Evolutionary conservation across 192 early-diverging fungal genomes (phyloP).

Genomic region (Podila horticola): DNA sequence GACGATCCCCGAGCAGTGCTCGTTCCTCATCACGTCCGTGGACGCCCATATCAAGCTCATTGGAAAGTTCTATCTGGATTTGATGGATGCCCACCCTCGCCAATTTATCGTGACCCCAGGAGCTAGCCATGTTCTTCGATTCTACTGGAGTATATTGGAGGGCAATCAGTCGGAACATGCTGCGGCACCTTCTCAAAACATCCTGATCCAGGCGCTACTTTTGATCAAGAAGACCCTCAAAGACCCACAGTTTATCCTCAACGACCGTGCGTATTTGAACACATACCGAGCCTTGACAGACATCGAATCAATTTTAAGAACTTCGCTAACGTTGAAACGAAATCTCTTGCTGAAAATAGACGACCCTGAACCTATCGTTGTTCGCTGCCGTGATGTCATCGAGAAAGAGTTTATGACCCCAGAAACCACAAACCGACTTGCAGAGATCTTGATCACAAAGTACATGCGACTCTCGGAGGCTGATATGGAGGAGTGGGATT

Average conservation of each 20-base stretch:
- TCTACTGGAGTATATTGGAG: conserved; percentile 78
- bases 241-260: conserved; percentile 58
- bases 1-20: conserved; percentile 51
- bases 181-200: conserved; percentile 35
- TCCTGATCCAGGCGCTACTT: conserved; percentile 77
- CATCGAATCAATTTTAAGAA: neutral
- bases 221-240: conserved; percentile 75
- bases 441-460: conserved; percentile 77
- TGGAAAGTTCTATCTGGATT: conserved; percentile 83
- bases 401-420: conserved; percentile 74
- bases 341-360: conserved; percentile 18
- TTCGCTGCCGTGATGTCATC: conserved; percentile 64
- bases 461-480: conserved; percentile 76
- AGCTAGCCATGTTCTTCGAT: conserved; percentile 70
- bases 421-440: conserved; percentile 69
- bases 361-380: conserved; percentile 61
- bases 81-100: conserved; percentile 73
- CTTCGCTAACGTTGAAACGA: neutral
- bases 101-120: conserved; percentile 71
- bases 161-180: conserved; percentile 21
- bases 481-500: conserved; percentile 84
- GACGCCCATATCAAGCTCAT: conserved; percentile 69
- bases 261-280: conserved; percentile 21
- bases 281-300: neutral
- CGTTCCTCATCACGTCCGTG: conserved; percentile 37